A percentile compares a stretch with the other conserved stretches of the same genome.
Conservation (phyloP, 768 basidiomycete genomes). For the Amanita pseudoporphyria region DNA sequence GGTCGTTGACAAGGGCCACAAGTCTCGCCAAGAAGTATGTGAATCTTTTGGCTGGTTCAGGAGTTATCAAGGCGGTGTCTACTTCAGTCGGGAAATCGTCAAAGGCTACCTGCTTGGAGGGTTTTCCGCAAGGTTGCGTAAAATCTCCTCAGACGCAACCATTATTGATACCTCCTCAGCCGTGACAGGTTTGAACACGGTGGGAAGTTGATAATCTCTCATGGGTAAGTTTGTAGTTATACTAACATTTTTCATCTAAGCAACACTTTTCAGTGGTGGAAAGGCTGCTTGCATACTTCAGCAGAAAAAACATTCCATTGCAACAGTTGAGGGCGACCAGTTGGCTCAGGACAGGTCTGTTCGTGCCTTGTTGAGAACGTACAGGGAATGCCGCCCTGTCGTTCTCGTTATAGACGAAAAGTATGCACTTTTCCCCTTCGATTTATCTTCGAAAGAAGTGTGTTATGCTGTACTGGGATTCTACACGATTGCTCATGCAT, state of each 20-base stretch:
- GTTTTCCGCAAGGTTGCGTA: constrained; percentile 48
- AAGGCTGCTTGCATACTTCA: constrained; percentile 49
- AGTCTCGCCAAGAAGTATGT: constrained; percentile 83
- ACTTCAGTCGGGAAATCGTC: constrained; percentile 46
- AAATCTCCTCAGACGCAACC: background rate
- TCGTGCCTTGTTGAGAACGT: constrained; percentile 53
- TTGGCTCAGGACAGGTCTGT: constrained; percentile 61
- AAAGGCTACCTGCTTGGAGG: constrained; percentile 73
- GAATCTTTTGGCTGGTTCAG: constrained; percentile 69
- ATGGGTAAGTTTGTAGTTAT: constrained; percentile 47
- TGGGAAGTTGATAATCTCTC: constrained; percentile 72
- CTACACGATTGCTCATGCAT: constrained; percentile 61
- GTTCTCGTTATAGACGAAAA: constrained; percentile 68
- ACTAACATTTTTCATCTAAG: background rate
- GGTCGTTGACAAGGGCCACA: constrained; percentile 4
- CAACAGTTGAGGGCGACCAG: constrained; percentile 54
- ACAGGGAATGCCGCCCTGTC: constrained; percentile 43
- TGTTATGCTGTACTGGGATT: constrained; percentile 52
- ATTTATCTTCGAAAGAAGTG: constrained; percentile 40
- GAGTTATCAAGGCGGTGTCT: constrained; percentile 77
- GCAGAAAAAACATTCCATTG: constrained; percentile 28
- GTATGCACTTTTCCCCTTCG: constrained; percentile 65
- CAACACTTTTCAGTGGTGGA: constrained; percentile 45
- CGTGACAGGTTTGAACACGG: constrained; percentile 57
- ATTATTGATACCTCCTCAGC: constrained; percentile 25